Conservation (phyloP, 208 protist genomes). For the Trypanosoma brucei region DNA sequence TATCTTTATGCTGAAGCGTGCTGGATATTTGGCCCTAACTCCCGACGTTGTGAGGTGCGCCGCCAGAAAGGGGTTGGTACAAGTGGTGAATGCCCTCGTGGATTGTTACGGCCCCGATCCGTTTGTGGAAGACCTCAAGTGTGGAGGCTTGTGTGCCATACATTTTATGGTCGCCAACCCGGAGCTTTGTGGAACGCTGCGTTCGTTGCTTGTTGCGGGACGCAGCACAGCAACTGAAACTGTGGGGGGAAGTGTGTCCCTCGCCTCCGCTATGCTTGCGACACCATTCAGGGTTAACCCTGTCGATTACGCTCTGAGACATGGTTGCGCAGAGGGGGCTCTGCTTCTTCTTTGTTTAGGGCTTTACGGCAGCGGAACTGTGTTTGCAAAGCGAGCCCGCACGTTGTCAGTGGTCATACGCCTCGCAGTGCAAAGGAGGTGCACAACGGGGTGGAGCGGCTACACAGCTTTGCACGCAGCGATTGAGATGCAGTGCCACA, state of each 20-base stretch:
- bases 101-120: conserved; percentile 55
- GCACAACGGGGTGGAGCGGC: not conserved
- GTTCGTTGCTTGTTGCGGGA: conserved; percentile 34
- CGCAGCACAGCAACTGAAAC: conserved; percentile 21
- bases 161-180: conserved; percentile 41
- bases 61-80: conserved; percentile 31
- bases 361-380: conserved; percentile 29
- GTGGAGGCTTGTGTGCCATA: conserved; percentile 36
- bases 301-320: conserved; percentile 55
- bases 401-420: conserved; percentile 7
- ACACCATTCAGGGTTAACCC: conserved; percentile 25
- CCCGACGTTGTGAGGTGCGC: conserved; percentile 40
- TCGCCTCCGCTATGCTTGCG: conserved; percentile 10
- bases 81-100: conserved; percentile 36
- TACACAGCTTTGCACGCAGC: conserved; percentile 74
- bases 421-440: not conserved
- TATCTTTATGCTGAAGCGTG: conserved; percentile 39
- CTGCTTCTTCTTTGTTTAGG: conserved; percentile 56
- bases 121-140: conserved; percentile 42
- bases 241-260: conserved; percentile 12
- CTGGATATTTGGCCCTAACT: conserved; percentile 52
- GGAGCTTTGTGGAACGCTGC: conserved; percentile 36
- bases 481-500: conserved; percentile 41
- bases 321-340: conserved; percentile 41
- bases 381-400: conserved; percentile 1